Conservation (phyloP, 2,329 filamentous ascomycete species). For the Cadophora luteo-olivacea region DNA sequence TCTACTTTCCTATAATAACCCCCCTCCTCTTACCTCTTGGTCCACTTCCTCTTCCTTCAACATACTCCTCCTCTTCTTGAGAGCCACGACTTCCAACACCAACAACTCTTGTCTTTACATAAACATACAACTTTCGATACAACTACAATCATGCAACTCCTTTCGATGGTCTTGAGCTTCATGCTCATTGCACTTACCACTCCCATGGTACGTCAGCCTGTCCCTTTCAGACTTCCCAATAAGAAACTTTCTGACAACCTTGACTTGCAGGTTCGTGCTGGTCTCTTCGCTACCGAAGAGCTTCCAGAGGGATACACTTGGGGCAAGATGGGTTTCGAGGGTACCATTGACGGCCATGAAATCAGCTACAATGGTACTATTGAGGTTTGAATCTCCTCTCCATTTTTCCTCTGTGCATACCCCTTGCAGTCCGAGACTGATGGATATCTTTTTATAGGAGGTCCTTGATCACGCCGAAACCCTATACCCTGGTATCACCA, state of each 20-base stretch:
- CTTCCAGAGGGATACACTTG: neutral
- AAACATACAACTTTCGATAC: neutral
- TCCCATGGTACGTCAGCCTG: neutral
- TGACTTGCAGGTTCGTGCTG: neutral
- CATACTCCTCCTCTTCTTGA: neutral
- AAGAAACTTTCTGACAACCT: neutral
- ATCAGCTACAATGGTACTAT: constrained; percentile 12
- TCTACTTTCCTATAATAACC: neutral
- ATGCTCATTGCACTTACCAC: constrained; percentile 11
- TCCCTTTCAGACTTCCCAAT: neutral
- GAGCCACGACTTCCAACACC: neutral
- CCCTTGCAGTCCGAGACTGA: too few relatives aligned
- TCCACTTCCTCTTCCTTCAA: neutral
- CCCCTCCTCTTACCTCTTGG: neutral
- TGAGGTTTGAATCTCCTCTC: neutral
- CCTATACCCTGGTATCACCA: neutral
- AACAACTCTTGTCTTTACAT: neutral
- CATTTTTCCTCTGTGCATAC: too few relatives aligned
- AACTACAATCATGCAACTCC: constrained; percentile 1
- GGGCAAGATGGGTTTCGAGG: constrained; percentile 7
- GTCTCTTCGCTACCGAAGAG: neutral
- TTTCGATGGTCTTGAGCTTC: neutral
- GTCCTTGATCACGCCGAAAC: constrained; percentile 8
- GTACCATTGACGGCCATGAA: neutral
- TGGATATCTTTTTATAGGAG: neutral